Evolutionary conservation across 495 filamentous ascomycete genomes (phyloP), one percentile per base, ranked within the genome.

Genomic region (Podospora bellae-mahoneyi): DNA sequence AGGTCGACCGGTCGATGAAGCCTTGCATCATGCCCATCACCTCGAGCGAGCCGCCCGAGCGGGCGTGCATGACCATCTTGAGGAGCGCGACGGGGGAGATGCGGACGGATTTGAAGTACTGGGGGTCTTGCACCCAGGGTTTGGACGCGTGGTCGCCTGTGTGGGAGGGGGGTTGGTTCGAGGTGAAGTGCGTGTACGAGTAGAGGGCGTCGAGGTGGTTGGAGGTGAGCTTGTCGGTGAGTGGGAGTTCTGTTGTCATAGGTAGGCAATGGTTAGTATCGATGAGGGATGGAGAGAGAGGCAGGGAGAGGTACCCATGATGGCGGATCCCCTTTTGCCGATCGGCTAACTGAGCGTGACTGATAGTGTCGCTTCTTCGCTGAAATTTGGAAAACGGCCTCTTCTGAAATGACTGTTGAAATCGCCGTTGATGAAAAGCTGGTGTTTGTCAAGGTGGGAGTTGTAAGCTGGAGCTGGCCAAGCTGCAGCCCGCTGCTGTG

Each of bases 21-120:
- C 96, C 96, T 80, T 97, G 92, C 96, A 99, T 98, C 72, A 99
- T 79, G 60, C 96, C 96, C 96, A 99, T 99, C 58, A 99, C 86
- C 79, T 99, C 96, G 66, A 98, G 84, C 2, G 88, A 88, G 19
- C 95, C 94, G 62, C 96, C 96, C 0, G 91, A 92, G 23, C 96
- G 91, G 1, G 96, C 96, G 77, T 99, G 96, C 92, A 97, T 98
- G 66, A 96, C 92, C 96, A 99, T 99, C 81, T 99, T 99, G 70
- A 98, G 84, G 15, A 99, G 87, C 5, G 96, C 96, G 26, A 96
- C 88, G 54, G 96, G 92, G 55, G 92, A 94, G 78, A 99, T 94
- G 71, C 94, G 92, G 27, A 98, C 91, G 53, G 89, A 84, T 76
- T 95, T 93, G 88, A 97, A 99, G 83, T 97, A 88, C 77, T 92